Evolutionary conservation across 2,329 filamentous ascomycete genomes (phyloP).

Genomic region (Saccharata proteae): DNA sequence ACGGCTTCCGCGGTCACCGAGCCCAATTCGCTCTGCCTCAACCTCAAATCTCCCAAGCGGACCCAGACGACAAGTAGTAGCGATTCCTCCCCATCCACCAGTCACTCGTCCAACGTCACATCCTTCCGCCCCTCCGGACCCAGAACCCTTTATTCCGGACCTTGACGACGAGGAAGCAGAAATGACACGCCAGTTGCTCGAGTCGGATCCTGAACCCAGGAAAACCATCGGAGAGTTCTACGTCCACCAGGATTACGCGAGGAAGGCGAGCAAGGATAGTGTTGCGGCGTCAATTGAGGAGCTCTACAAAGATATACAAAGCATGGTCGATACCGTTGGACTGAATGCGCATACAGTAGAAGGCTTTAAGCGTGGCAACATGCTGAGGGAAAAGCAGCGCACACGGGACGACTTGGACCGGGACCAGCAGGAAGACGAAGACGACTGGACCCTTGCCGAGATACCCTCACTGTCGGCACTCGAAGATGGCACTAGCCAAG

Average conservation of each 20-base stretch:
- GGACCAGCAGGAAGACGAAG: constrained; percentile 33
- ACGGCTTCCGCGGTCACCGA: constrained; percentile 63
- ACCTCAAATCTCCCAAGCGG: constrained; percentile 30
- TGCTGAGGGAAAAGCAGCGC: constrained; percentile 40
- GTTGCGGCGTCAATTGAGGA: constrained; percentile 36
- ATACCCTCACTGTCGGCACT: constrained; percentile 54
- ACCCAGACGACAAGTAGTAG: constrained; percentile 17
- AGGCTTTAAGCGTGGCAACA: constrained; percentile 47
- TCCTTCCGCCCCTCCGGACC: constrained; percentile 22
- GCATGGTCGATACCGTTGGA: constrained; percentile 88
- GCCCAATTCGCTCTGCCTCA: constrained; percentile 50
- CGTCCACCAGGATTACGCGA: constrained; percentile 37
- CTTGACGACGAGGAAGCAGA: constrained; percentile 48
- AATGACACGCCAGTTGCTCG: constrained; percentile 1
- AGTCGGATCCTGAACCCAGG: constrained; percentile 2
- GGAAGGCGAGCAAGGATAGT: constrained; percentile 27
- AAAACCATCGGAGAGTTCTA: constrained; percentile 43
- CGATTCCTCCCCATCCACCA: constrained; percentile 18
- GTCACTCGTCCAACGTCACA: constrained; percentile 14
- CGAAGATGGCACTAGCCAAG: constrained; percentile 48
- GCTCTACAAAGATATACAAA: constrained; percentile 68
- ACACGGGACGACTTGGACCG: constrained; percentile 50
- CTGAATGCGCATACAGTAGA: constrained; percentile 63
- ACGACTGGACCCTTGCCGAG: constrained; percentile 66
- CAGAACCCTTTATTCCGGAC: constrained; percentile 24